Percentiles rank a stretch among this genome's conserved stretches.
phyloP scores from a whole-genome alignment of 441 rosid genomes.

The Mallotus japonicus region DNA sequence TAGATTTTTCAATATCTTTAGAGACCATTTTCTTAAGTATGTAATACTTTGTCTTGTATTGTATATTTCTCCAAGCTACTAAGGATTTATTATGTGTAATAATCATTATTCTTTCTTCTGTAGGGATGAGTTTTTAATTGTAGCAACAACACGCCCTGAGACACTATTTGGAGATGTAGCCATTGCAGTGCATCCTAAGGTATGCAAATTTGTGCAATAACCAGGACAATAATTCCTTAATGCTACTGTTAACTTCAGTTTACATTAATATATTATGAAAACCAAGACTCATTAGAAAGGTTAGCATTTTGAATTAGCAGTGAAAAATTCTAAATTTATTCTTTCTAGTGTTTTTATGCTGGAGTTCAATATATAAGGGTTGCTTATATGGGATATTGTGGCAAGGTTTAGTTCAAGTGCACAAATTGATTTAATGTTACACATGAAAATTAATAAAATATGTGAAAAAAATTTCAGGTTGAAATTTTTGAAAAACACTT shows the following conservation, averaged over 20 bases:
- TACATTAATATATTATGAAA: background rate
- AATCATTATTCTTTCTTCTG: conserved; percentile 30
- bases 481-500: too few relatives aligned
- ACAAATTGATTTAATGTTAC: background rate
- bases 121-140: conserved; percentile 82
- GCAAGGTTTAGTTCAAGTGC: too few relatives aligned
- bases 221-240: background rate
- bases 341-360: background rate
- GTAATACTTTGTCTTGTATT: too few relatives aligned
- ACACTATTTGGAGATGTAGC: conserved; percentile 98
- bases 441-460: background rate
- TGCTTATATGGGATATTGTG: background rate
- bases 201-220: conserved; percentile 14
- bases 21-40: too few relatives aligned
- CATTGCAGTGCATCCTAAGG: conserved; percentile 92
- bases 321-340: background rate
- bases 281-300: background rate
- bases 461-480: too few relatives aligned
- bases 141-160: conserved; percentile 98
- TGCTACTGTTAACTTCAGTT: background rate
- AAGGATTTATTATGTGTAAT: background rate
- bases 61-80: background rate
- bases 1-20: too few relatives aligned
- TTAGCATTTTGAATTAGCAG: background rate
- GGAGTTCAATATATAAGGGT: background rate